Conservation (phyloP, 148 eudicot species). For the Polygonum aviculare region DNA sequence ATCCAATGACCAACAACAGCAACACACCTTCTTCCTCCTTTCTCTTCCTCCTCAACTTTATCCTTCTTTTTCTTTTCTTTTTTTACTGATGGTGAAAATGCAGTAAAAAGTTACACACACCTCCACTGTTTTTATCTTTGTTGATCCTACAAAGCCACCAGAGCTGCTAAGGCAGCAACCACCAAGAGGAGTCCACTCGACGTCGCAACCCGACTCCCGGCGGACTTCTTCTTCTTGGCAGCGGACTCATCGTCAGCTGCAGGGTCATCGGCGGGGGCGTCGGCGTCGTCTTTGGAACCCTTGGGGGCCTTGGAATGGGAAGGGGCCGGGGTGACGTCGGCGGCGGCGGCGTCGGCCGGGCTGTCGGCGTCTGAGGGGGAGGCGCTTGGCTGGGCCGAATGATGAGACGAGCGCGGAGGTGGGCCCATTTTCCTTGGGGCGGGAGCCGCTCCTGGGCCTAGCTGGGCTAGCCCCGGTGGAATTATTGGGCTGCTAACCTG, state of each 20-base stretch:
- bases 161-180: background rate
- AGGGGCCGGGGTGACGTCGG: background rate
- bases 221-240: background rate
- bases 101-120: background rate
- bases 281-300: background rate
- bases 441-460: background rate
- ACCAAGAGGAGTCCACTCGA: background rate
- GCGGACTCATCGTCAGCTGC: background rate
- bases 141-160: background rate
- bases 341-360: background rate
- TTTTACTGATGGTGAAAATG: no score
- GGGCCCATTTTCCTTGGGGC: slow-evolving; percentile 9
- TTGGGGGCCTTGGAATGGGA: background rate
- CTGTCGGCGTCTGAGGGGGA: background rate
- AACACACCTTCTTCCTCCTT: no score
- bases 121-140: background rate
- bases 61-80: background rate
- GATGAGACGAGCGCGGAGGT: background rate
- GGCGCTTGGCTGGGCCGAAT: background rate
- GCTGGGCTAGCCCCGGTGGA: background rate
- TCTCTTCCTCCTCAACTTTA: background rate
- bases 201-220: background rate
- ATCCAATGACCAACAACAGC: no score
- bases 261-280: no score
- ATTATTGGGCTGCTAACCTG: background rate